Percentiles rank a stretch among this genome's conserved stretches.
phyloP scores from a whole-genome alignment of 805 yeast genomes.

The Nakazawaea peltata region DNA sequence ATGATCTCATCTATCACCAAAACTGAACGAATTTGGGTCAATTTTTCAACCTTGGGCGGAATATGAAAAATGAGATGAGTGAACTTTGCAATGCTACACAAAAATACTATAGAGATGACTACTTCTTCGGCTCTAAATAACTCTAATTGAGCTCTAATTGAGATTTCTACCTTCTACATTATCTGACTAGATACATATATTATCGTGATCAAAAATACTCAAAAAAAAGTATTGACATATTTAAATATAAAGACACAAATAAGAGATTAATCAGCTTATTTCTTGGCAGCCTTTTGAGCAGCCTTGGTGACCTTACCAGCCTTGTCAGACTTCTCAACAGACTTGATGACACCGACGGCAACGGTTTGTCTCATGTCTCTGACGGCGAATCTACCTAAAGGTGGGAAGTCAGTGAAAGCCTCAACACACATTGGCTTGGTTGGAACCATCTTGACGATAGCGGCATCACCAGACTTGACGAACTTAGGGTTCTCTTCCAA shows the following conservation, averaged over 20 bases:
- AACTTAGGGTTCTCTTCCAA: slow-evolving; percentile 86
- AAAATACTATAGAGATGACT: no score
- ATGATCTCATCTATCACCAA: no score
- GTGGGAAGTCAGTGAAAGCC: slow-evolving; percentile 91
- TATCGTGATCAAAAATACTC: background rate
- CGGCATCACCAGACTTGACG: slow-evolving; percentile 95
- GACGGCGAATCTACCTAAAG: slow-evolving; percentile 96
- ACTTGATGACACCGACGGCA: slow-evolving; percentile 98
- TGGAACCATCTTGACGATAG: slow-evolving; percentile 84
- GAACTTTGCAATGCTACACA: no score
- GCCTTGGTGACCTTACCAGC: slow-evolving; percentile 97
- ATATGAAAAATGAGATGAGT: no score
- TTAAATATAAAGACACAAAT: background rate
- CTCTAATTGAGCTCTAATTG: no score
- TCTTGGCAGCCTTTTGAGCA: slow-evolving; percentile 77
- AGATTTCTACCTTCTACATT: no score
- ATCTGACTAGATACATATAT: no score
- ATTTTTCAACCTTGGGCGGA: no score
- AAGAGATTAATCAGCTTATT: slow-evolving; percentile 33
- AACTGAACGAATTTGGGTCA: no score
- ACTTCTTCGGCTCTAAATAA: no score
- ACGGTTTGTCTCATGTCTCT: slow-evolving; percentile 99
- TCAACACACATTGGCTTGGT: slow-evolving; percentile 93
- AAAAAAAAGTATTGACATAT: background rate
- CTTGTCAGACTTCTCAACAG: slow-evolving; percentile 79